Base-by-base conservation (phyloP, 73 alveolate species). In the Durusdinium trenchii region DNA sequence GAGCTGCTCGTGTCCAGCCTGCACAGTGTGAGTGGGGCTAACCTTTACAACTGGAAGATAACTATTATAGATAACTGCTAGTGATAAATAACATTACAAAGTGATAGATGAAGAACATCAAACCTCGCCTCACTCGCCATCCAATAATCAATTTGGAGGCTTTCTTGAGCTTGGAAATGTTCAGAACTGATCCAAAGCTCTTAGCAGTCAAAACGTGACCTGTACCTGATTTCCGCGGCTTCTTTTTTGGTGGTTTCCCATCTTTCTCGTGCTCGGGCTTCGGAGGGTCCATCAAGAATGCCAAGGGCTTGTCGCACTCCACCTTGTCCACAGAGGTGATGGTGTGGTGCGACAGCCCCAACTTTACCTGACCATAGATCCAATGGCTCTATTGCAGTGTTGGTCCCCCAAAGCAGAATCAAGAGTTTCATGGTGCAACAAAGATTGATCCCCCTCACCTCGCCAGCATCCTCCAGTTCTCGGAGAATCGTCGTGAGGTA, bases 311-410 rank as follows among this genome's bases (percentile, higher is more conserved):
- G 38, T 3, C 57, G 85, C 85, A 42, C 6, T 28, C 38, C 36
- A 36, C 35, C 14, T 42, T 14, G 57, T 36, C 85, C 47, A n/a
- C 38, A 6, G 85, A 75, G 38, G 52, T 3, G 85, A 75, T 16
- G 85, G 85, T 75, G 85, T 75, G 85, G 57, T 75, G 85, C 40
- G 57, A 5, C 85, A 75, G 85, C 40, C 40, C 85, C 52, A 75
- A 54, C 85, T 75, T 75, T 54, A 75, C 85, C 85, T 75, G 85
- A n/a, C n/a, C n/a, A n/a, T n/a, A n/a, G n/a, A n/a, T n/a, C n/a
- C n/a, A n/a, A n/a, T n/a, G n/a, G n/a, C n/a, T n/a, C n/a, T n/a
- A n/a, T n/a, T n/a, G n/a, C n/a, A n/a, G n/a, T n/a, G n/a, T n/a
- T n/a, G n/a, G n/a, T n/a, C n/a, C n/a, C n/a, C n/a, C n/a, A n/a